phyloP scores from a whole-genome alignment of 164 flowering plant species.

The Piper longum region DNA sequence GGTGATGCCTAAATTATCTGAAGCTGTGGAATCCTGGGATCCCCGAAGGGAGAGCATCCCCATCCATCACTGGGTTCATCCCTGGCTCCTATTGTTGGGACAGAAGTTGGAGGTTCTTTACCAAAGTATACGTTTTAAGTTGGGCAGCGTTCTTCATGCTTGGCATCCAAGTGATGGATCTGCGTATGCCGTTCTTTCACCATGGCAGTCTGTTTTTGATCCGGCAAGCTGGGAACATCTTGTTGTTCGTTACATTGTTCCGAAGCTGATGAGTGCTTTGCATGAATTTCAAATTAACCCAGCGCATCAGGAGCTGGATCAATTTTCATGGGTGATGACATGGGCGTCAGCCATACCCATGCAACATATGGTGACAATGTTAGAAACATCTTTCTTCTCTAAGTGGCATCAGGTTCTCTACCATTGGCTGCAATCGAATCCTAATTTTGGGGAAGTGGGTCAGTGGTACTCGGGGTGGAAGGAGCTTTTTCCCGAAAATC shows the following conservation, averaged over 20 bases:
- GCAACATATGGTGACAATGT: constrained; percentile 69
- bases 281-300: constrained; percentile 78
- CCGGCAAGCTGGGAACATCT: constrained; percentile 77
- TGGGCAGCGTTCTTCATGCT: constrained; percentile 70
- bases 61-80: constrained; percentile 88
- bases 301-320: constrained; percentile 60
- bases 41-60: constrained; percentile 77
- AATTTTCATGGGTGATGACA: constrained; percentile 63
- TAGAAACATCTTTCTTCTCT: constrained; percentile 63
- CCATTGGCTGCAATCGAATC: constrained; percentile 74
- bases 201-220: constrained; percentile 92
- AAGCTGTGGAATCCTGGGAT: constrained; percentile 80
- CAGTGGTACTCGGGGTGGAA: constrained; percentile 88
- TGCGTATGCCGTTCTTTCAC: constrained; percentile 63
- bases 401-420: constrained; percentile 88
- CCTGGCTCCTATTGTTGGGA: constrained; percentile 78
- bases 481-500: constrained; percentile 51
- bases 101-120: constrained; percentile 59
- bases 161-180: constrained; percentile 93
- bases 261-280: constrained; percentile 50
- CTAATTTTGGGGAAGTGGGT: constrained; percentile 65
- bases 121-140: constrained; percentile 49
- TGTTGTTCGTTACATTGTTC: constrained; percentile 59
- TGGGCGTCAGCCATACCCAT: constrained; percentile 76
- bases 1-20: constrained; percentile 63